Percentiles rank a stretch among this genome's conserved stretches.
Conservation (phyloP, 1,284 basidiomycete genomes). For the Boletus sp. region DNA sequence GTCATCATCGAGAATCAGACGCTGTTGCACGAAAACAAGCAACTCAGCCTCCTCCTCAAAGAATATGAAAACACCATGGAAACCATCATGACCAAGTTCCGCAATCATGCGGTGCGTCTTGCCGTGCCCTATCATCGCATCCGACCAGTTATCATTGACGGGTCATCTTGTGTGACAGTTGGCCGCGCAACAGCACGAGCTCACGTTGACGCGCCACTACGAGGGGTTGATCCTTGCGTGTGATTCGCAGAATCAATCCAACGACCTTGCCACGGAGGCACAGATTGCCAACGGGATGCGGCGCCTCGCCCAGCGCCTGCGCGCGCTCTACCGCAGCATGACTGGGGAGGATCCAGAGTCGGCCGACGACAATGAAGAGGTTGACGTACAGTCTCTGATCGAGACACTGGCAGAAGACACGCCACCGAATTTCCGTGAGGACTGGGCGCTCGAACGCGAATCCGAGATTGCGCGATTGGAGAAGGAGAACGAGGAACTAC, state of each 20-base stretch:
- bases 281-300: slow-evolving; percentile 61
- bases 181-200: slow-evolving; percentile 91
- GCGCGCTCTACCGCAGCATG: slow-evolving; percentile 72
- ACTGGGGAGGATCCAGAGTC: slow-evolving; percentile 63
- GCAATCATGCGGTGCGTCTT: slow-evolving; percentile 83
- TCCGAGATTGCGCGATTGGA: slow-evolving; percentile 79
- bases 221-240: slow-evolving; percentile 81
- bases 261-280: slow-evolving; percentile 62
- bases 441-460: slow-evolving; percentile 88
- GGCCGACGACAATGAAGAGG: slow-evolving; percentile 27
- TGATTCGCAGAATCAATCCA: slow-evolving; percentile 64
- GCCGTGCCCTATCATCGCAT: not conserved
- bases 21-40: slow-evolving; percentile 92
- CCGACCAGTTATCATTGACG: slow-evolving; percentile 14
- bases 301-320: slow-evolving; percentile 72
- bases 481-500: slow-evolving; percentile 78
- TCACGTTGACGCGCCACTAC: slow-evolving; percentile 90
- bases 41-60: slow-evolving; percentile 84
- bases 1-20: slow-evolving; percentile 94
- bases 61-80: slow-evolving; percentile 97
- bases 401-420: slow-evolving; percentile 43
- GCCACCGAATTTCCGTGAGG: slow-evolving; percentile 36
- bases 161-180: slow-evolving; percentile 43
- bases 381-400: slow-evolving; percentile 50
- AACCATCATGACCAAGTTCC: slow-evolving; percentile 95